Conservation (phyloP, 371 early-diverging fungal genomes). For the Lichtheimia corymbifera region DNA sequence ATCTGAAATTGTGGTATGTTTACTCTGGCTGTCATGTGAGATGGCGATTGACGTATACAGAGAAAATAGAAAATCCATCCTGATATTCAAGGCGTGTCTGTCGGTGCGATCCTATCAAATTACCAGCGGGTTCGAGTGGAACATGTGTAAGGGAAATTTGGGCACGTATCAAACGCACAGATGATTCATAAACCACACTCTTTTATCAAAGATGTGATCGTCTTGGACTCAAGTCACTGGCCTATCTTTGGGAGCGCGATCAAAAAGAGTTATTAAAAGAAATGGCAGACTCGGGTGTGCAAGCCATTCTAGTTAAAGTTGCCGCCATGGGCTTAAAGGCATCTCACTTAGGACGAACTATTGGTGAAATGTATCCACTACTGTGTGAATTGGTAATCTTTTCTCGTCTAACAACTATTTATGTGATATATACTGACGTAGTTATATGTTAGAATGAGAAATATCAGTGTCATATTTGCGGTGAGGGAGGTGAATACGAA, state of each 20-base stretch:
- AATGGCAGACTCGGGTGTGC: constrained; percentile 87
- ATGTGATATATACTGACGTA: constrained; percentile 5
- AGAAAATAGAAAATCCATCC: constrained; percentile 62
- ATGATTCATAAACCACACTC: neutral
- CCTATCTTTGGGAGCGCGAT: constrained; percentile 94
- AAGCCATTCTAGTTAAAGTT: constrained; percentile 94
- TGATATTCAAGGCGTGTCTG: constrained; percentile 88
- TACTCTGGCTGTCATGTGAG: neutral
- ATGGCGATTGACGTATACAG: neutral
- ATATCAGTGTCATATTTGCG: constrained; percentile 93
- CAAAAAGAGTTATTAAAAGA: constrained; percentile 88
- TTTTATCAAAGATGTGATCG: constrained; percentile 69
- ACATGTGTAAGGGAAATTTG: constrained; percentile 68
- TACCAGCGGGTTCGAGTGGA: constrained; percentile 99
- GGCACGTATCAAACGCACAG: neutral
- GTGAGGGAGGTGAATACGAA: constrained; percentile 99
- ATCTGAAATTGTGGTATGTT: constrained; percentile 60
- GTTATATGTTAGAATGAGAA: constrained; percentile 56
- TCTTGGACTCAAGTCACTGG: constrained; percentile 79
- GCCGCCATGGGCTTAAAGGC: constrained; percentile 86
- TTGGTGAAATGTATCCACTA: constrained; percentile 76
- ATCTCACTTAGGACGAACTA: constrained; percentile 77
- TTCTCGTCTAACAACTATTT: neutral
- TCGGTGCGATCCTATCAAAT: constrained; percentile 97
- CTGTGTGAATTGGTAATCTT: constrained; percentile 66